Base-by-base conservation (phyloP, 441 rosid genomes). In the Breynia disticha region DNA sequence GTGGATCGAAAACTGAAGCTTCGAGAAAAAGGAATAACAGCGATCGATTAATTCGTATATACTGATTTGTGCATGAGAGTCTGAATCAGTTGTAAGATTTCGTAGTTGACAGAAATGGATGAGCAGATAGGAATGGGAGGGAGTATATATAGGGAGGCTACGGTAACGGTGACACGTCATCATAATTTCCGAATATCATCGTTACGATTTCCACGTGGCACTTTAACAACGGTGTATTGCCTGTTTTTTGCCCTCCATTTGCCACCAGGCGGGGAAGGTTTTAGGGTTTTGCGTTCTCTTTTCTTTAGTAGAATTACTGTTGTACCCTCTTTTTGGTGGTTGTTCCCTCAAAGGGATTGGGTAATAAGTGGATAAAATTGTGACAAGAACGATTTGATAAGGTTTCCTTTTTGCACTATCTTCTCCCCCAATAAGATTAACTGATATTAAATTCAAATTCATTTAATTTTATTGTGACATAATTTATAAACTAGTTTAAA, bases 111-210 rank as follows among this genome's bases (percentile, higher is more conserved):
- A 37, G 68, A 65, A 72, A 72, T 17, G 82, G 83, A 77, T 67
- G 79, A 66, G 83, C 19, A 61, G 1, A 66, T 66, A 55, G 63
- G 68, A 63, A 15, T 16, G 4, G 35, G 16, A 19, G 16, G 44
- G 11, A 53, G 20, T 60, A 71, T 76, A 60, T 72, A 70, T 78
- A 83, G 16, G 82, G 87, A 81, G 87, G 91, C 87, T 69, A 42
- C 74, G 78, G 79, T 65, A 75, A 63, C 59, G 38, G 52, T 35
- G 47, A 73, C 90, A 76, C 87, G 85, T 81, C 86, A 75, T 32
- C 24, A 18, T 35, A 19, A 16, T 15, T 17, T 50, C 53, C 53
- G 72, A 20, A 54, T 55, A 49, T 56, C n/a, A 56, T 46, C 55
- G 22, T 47, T 20, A n/a, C 50, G 7, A 11, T 7, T 18, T 57